Base-by-base conservation (phyloP, 805 yeast genomes). In the Wickerhamiella azymoides region DNA sequence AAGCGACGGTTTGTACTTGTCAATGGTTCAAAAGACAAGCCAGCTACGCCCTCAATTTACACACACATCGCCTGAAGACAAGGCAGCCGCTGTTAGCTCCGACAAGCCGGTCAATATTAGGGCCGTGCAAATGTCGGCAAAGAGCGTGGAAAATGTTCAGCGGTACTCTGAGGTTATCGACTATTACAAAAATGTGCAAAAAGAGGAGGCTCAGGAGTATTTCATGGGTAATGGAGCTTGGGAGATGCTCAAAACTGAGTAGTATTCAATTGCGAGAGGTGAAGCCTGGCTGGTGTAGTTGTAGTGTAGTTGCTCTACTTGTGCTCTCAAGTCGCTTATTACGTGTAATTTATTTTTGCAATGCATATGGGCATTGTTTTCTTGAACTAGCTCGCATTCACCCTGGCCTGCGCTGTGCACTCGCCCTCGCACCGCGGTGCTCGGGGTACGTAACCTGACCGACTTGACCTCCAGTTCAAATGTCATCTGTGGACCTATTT, bases 31-130 rank as follows among this genome's bases (percentile, higher is more conserved):
- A 30, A 70, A 76, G 17, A 74, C 82, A 0, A 74, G 80, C 0
- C 96, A 89, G 61, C 61, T 92, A 49, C 72, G 95, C 53, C 92
- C 96, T 2, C 73, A 74, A 54, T 84, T 92, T 64, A 73, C 72
- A 52, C 84, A 88, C 58, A 76, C 86, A 37, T 94, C 86, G 58
- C 77, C 71, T 36, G 64, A 70, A 5, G 57, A 70, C 48, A 66
- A 66, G 47, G 38, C 35, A 6, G 43, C 21, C 18, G 16, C 14
- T 13, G 24, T 17, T 8, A 39, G 30, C 21, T 70, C 64, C 46
- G 71, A 67, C 47, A 65, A 68, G 56, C 45, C 65, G 49, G 47
- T 67, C 54, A 63, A 70, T 47, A 71, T 77, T 2, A 77, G 78
- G 47, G 79, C 82, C 18, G 80, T 82, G 25, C 86, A 84, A 43